Conservation (phyloP, 2,329 filamentous ascomycete species). For the Colletotrichum sp. region DNA sequence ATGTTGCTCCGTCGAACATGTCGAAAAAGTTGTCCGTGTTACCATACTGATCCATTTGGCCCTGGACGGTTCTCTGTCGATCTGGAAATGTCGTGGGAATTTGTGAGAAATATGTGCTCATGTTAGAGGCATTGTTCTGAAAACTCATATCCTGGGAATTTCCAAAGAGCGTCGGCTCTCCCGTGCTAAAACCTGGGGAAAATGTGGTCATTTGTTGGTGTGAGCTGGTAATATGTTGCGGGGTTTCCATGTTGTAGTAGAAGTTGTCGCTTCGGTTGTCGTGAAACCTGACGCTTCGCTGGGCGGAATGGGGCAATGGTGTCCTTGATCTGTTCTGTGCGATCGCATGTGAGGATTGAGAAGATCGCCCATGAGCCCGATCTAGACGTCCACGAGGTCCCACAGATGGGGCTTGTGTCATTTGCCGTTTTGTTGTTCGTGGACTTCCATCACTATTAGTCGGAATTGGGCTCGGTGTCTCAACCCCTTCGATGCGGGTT, state of each 20-base stretch:
- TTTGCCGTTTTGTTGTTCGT: background rate
- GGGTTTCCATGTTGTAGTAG: background rate
- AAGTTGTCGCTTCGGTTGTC: background rate
- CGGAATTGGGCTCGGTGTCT: background rate
- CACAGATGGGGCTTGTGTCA: background rate
- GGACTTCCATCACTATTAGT: background rate
- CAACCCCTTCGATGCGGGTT: background rate
- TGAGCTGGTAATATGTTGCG: background rate
- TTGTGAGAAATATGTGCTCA: background rate
- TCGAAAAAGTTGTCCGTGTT: background rate
- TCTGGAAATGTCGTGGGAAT: slow-evolving; percentile 15
- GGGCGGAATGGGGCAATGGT: background rate
- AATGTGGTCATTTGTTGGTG: background rate
- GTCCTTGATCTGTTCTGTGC: background rate
- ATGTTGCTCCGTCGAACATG: slow-evolving; percentile 17
- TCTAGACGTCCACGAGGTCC: background rate
- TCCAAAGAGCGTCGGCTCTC: background rate
- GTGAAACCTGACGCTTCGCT: background rate
- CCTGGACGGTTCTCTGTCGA: background rate
- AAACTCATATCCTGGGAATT: background rate
- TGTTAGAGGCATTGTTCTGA: background rate
- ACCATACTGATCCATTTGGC: background rate
- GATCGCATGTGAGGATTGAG: background rate
- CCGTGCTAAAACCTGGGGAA: background rate
- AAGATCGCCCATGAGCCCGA: background rate